Evolutionary conservation across 345 rosid genomes (phyloP).

Genomic region (Ailanthus altissimus): DNA sequence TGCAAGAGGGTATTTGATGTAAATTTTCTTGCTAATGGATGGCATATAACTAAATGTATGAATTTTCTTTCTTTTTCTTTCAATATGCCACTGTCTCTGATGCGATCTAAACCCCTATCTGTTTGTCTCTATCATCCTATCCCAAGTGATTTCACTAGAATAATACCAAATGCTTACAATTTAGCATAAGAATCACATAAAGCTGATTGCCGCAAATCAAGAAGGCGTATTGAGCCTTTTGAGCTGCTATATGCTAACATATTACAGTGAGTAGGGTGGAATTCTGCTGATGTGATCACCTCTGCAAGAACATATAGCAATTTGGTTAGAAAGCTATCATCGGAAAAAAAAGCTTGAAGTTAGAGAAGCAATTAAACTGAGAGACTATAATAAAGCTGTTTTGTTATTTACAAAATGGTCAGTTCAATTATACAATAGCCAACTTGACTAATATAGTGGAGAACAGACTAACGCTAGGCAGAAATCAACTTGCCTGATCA

Average conservation of each 20-base stretch:
- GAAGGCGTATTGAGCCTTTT: slow-evolving; percentile 92
- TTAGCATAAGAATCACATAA: slow-evolving; percentile 92
- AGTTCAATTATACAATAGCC: not conserved
- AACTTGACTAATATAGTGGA: not conserved
- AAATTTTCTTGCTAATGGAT: not conserved
- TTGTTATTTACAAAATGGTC: not conserved
- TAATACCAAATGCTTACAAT: slow-evolving; percentile 55
- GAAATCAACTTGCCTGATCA: not conserved
- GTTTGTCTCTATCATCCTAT: not conserved
- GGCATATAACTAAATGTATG: not conserved
- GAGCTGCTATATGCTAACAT: slow-evolving; percentile 98
- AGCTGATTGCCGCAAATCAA: slow-evolving; percentile 98
- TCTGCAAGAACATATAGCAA: slow-evolving; percentile 52
- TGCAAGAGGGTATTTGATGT: not conserved
- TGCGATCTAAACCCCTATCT: not conserved
- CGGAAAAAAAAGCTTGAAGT: not conserved
- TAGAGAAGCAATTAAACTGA: not conserved
- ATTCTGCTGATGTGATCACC: slow-evolving; percentile 99
- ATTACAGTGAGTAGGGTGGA: slow-evolving; percentile 96
- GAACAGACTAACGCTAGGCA: not conserved
- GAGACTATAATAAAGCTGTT: not conserved
- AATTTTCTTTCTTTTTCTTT: not conserved
- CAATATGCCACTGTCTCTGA: not conserved
- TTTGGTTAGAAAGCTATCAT: slow-evolving; percentile 2
- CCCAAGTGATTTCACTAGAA: not conserved